These are phyloP conservation scores for Magnaporthiopsis poae DNA, from an alignment of 2,329 filamentous ascomycete genomes.

Conservation along the genomic window DNA sequence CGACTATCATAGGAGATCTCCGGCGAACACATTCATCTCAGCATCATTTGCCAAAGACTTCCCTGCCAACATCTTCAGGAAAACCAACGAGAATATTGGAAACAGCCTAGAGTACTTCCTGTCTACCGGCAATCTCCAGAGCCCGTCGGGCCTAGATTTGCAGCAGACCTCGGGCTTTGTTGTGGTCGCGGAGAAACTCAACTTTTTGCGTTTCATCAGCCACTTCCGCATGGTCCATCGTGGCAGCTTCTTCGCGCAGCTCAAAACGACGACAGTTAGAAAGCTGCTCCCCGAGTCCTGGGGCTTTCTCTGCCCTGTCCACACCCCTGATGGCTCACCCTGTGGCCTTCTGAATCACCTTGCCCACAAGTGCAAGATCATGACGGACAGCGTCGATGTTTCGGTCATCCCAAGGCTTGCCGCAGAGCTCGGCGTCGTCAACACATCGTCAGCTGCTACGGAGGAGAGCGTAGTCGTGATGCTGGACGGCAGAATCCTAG, in stretches of 20 bases:
- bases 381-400: conserved; percentile 64
- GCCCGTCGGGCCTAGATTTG: conserved; percentile 81
- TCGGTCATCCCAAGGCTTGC: conserved; percentile 66
- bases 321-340: conserved; percentile 90
- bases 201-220: conserved; percentile 95
- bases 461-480: conserved; percentile 81
- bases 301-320: conserved; percentile 95
- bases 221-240: conserved; percentile 98
- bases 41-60: conserved; percentile 73
- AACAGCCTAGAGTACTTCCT: conserved; percentile 87
- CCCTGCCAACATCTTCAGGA: conserved; percentile 63
- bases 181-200: conserved; percentile 96
- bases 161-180: conserved; percentile 93
- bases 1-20: conserved; percentile 46
- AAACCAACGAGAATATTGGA: conserved; percentile 80
- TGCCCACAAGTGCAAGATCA: conserved; percentile 85
- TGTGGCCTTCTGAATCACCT: conserved; percentile 93
- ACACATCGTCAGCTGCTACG: conserved; percentile 65
- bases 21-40: conserved; percentile 64
- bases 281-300: conserved; percentile 93
- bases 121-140: conserved; percentile 87
- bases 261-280: conserved; percentile 93
- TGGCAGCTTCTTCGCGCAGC: conserved; percentile 94
- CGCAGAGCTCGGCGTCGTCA: conserved; percentile 68
- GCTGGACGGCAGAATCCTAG: conserved; percentile 79